Conservation (phyloP, 2,329 filamentous ascomycete species). For the Didymella pinodella region DNA sequence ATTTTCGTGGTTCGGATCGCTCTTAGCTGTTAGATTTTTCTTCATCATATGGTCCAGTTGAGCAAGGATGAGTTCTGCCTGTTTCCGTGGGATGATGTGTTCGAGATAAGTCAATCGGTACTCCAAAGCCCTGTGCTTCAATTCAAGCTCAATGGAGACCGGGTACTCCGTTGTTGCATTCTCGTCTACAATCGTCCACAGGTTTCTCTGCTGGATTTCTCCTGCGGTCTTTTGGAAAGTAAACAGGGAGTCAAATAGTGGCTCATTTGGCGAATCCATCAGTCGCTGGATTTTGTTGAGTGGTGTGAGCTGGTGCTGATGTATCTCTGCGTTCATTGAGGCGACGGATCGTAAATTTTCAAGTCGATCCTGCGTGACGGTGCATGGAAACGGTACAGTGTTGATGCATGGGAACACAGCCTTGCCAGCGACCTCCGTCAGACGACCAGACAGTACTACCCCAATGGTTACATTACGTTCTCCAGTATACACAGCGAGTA, state of each 20-base stretch:
- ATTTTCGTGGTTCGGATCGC: slow-evolving; percentile 52
- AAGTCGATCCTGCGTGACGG: slow-evolving; percentile 62
- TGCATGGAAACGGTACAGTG: slow-evolving; percentile 76
- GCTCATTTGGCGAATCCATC: slow-evolving; percentile 69
- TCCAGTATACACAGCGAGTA: slow-evolving; percentile 79
- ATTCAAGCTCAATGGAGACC: slow-evolving; percentile 81
- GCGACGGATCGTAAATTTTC: slow-evolving; percentile 70
- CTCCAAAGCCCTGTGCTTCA: slow-evolving; percentile 59
- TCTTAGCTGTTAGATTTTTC: slow-evolving; percentile 63
- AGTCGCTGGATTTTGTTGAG: slow-evolving; percentile 76
- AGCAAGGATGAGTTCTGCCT: slow-evolving; percentile 70
- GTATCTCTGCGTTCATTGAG: slow-evolving; percentile 68
- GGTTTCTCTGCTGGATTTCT: slow-evolving; percentile 33
- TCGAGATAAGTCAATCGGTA: slow-evolving; percentile 73
- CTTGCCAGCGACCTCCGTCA: slow-evolving; percentile 64
- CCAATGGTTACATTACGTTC: slow-evolving; percentile 80
- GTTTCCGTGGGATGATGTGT: slow-evolving; percentile 70
- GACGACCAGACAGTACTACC: slow-evolving; percentile 78
- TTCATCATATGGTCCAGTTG: slow-evolving; percentile 76
- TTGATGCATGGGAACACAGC: slow-evolving; percentile 80
- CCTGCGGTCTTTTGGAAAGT: slow-evolving; percentile 73
- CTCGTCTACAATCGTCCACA: slow-evolving; percentile 72
- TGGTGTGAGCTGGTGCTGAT: slow-evolving; percentile 75
- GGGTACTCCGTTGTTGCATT: slow-evolving; percentile 77
- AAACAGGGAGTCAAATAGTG: slow-evolving; percentile 84